Conservation (phyloP, 768 basidiomycete genomes). For the Mycena venus region DNA sequence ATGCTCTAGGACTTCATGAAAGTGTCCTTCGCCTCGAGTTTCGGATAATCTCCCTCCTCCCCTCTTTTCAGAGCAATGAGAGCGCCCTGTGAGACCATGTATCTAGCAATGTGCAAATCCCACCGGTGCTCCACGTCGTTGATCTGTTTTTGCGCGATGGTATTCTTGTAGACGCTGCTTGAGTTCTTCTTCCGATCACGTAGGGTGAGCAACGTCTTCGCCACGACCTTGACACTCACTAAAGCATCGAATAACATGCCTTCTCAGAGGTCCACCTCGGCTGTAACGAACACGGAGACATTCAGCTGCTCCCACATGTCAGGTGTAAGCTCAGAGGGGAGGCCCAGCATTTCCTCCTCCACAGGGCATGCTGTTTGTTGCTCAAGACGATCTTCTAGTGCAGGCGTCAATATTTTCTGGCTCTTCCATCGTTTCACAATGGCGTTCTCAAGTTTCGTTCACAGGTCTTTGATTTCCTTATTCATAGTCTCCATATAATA, state of each 20-base stretch:
- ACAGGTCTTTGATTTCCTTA: neutral
- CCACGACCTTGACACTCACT: neutral
- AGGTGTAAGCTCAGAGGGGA: slow-evolving; percentile 1
- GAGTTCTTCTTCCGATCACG: slow-evolving; percentile 15
- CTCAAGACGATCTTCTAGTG: neutral
- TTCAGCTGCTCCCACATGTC: neutral
- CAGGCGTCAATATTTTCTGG: neutral
- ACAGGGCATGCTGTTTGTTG: neutral
- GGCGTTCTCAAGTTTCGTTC: neutral
- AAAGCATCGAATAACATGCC: neutral
- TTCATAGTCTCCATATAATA: neutral
- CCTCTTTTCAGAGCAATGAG: neutral
- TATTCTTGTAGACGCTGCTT: neutral
- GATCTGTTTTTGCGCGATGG: neutral
- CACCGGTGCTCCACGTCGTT: neutral
- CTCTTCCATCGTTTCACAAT: neutral
- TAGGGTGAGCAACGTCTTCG: neutral
- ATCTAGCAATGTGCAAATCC: neutral
- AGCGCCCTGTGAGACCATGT: slow-evolving; percentile 1
- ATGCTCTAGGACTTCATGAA: neutral
- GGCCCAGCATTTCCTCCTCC: neutral
- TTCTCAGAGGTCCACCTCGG: neutral
- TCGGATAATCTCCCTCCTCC: neutral
- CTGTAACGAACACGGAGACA: neutral
- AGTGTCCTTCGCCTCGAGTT: neutral